Evolutionary conservation across 2,329 filamentous ascomycete genomes (phyloP).

Genomic region (Raffaelea albimanens): DNA sequence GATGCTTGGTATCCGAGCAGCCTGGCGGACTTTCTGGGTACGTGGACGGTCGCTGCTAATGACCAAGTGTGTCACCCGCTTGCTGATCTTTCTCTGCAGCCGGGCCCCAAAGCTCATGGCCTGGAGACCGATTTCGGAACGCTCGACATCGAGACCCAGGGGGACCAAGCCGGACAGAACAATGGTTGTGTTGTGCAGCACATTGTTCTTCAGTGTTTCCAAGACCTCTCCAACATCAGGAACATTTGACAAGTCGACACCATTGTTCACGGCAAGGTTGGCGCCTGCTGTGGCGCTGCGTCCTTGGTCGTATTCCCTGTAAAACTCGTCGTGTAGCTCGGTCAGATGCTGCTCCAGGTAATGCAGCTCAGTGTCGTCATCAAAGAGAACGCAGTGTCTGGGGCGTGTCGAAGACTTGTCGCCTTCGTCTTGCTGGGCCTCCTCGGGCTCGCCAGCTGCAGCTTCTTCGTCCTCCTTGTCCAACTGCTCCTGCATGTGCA

Average conservation of each 20-base stretch:
- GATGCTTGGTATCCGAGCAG: slow-evolving; percentile 67
- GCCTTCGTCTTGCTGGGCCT: slow-evolving; percentile 2
- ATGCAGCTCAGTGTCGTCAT: slow-evolving; percentile 77
- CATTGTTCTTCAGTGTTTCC: slow-evolving; percentile 65
- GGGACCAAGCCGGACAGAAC: slow-evolving; percentile 90
- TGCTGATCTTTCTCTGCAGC: slow-evolving; percentile 45
- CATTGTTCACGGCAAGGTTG: slow-evolving; percentile 17
- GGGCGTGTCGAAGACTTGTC: slow-evolving; percentile 21
- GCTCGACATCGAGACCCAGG: slow-evolving; percentile 66
- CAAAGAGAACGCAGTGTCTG: slow-evolving; percentile 69
- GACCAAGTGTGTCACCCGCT: slow-evolving; percentile 64
- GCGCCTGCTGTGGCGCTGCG: slow-evolving; percentile 23
- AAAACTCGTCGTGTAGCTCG: slow-evolving; percentile 70
- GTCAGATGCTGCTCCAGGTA: slow-evolving; percentile 69
- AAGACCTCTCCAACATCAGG: slow-evolving; percentile 85
- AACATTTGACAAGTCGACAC: too few relatives aligned
- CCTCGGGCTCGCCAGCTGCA: slow-evolving; percentile 29
- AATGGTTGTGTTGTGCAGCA: slow-evolving; percentile 66
- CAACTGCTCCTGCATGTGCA: slow-evolving; percentile 86
- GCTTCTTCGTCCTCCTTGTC: slow-evolving; percentile 72
- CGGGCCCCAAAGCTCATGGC: slow-evolving; percentile 76
- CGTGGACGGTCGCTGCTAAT: slow-evolving; percentile 62
- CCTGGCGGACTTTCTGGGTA: slow-evolving; percentile 85
- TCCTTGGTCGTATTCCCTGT: slow-evolving; percentile 65
- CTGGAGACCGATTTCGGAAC: slow-evolving; percentile 80